Base-by-base conservation (phyloP, 257 asterid genomes). In the Solanum ossicruentum region DNA sequence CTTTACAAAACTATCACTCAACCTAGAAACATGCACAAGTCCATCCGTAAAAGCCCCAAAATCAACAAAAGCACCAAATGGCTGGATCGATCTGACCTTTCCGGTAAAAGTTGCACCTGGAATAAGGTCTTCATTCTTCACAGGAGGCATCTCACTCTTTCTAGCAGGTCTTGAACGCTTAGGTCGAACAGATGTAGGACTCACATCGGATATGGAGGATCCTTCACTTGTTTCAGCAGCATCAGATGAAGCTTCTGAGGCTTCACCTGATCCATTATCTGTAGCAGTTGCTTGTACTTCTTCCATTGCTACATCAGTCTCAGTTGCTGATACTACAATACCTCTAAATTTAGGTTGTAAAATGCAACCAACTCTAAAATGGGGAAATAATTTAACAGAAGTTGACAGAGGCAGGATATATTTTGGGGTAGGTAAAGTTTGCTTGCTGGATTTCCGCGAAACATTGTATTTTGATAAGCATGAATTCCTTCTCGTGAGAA, bases 31-130 rank as follows among this genome's bases (percentile, higher is more conserved):
- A 89, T 97, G 99, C 63, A 95, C 98, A 13, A 95, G 97, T 86
- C 99, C 99, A 88, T 97, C 98, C 0, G 98, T 92, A 87, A 92
- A 97, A 80, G 99, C 99, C 23, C 99, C 99, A 83, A 97, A 94
- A 87, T 97, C 99, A 80, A 97, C 90, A 88, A 97, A 97, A 67
- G 99, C 99, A 78, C 99, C 99, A 84, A 97, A 97, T 36, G 98
- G 98, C 90, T 95, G 99, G 85, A 97, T 89, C 1, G 99, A 94
- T 86, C 90, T 88, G 60, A 97, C 98, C 93, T 95, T 97, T 80
- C 99, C 99, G 10, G 92, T 84, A 87, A 94, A 97, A 89, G 94
- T 93, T 66, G 98, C 92, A 65, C 99, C 99, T 2, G 97, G 91
- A 65, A 88, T 56, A 84, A 97, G 97, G 54, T 93, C 94, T 85